Evolutionary conservation across 1,139 yeast species (phyloP), one percentile per base, ranked within the genome.

Genomic region (Geotrichum restrictum): DNA sequence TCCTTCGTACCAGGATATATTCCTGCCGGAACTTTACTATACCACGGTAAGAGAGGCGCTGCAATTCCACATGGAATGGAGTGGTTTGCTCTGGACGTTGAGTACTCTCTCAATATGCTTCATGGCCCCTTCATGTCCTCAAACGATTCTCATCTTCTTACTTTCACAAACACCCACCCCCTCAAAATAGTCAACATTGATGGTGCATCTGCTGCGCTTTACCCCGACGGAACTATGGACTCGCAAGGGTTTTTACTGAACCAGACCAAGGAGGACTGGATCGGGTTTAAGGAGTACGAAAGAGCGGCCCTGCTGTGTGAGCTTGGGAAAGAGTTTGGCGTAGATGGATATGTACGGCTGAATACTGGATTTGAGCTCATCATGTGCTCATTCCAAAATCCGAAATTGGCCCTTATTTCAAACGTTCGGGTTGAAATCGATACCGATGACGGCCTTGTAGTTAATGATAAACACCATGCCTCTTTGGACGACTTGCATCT

Each of bases 291-390:
- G 49, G 83, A 80, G 60, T 51, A 74, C 21, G 59, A 57, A 16
- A 73, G 75, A 10, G 80, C 82, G 0, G 66, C 68, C n/a, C 62
- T 59, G 22, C 78, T 79, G 19, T 80, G 84, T 62, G 58, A 69
- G 34, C 78, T 82, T 81, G 82, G 82, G 5, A 56, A 65, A 49
- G 61, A 70, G 6, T 77, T 75, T 53, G 81, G 64, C 6, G 64
- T 78, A 53, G 77, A 80, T 62, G 85, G 84, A 0, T 67, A 73
- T 24, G 67, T 81, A 7, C 68, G 85, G 57, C 67, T 80, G 27
- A 84, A 80, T 60, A 67, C 77, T 42, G 83, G 83, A 0, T 81
- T 72, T 61, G 85, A 81, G 62, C 71, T 80, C 19, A 70, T 80
- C 10, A 53, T 80, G 18, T 81, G 85, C 65, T 78, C 80, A 59